phyloP scores from a whole-genome alignment of 768 basidiomycete species.

The Tubosaeta sp. region DNA sequence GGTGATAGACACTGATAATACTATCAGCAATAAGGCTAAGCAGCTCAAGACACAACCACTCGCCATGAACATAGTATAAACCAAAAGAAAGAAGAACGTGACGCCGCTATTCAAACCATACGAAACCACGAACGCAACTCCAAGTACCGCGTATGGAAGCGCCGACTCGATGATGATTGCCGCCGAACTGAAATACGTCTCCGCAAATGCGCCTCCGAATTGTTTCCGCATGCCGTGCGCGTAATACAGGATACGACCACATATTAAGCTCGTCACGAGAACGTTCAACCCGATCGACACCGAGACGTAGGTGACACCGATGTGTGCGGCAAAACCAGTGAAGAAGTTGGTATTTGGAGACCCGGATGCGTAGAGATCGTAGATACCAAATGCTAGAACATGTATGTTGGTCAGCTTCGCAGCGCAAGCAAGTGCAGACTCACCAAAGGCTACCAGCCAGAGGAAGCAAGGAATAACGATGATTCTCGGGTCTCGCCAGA shows the following conservation, averaged over 20 bases:
- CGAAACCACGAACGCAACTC: conserved; percentile 7
- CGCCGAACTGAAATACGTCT: conserved; percentile 7
- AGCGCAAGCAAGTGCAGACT: neutral
- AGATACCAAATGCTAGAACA: conserved; percentile 6
- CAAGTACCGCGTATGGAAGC: conserved; percentile 9
- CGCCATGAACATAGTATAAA: conserved; percentile 13
- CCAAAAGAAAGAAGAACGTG: conserved; percentile 3
- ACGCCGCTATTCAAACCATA: conserved; percentile 5
- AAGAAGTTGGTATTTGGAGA: conserved; percentile 2
- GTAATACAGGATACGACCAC: conserved; percentile 9
- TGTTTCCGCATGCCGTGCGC: conserved; percentile 2
- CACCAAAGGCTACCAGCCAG: conserved; percentile 5
- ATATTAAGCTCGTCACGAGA: conserved; percentile 8
- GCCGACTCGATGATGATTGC: conserved; percentile 12
- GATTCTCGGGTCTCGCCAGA: conserved; percentile 23
- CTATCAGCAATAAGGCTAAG: neutral
- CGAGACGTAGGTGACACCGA: conserved; percentile 10
- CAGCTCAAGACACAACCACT: neutral
- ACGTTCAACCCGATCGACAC: conserved; percentile 1
- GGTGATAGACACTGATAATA: conserved; percentile 11
- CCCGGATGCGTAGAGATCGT: conserved; percentile 1
- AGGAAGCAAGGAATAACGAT: conserved; percentile 11
- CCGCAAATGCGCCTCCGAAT: neutral
- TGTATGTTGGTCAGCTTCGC: neutral
- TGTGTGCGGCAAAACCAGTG: conserved; percentile 3